Base-by-base conservation (phyloP, 2,329 filamentous ascomycete species). In the Cadophora luteo-olivacea region DNA sequence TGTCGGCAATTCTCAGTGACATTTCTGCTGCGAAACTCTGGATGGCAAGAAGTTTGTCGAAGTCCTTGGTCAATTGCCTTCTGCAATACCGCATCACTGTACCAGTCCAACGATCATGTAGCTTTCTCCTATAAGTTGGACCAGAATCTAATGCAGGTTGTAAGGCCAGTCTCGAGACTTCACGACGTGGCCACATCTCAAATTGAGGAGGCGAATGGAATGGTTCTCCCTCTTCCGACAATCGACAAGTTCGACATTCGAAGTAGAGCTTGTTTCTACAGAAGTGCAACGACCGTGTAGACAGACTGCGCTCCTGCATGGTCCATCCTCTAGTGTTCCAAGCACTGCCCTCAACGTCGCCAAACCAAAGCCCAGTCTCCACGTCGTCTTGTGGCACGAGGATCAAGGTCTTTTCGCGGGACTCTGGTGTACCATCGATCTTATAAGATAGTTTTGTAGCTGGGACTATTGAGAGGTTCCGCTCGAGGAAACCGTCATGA, bases 291-390 rank as follows among this genome's bases (percentile, higher is more conserved):
- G 55, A 45, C 48, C 68, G 33, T 58, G 66, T 70, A 33, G 69
- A 66, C 36, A 38, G 63, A 41, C 32, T 62, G 4, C 67, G 58
- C 52, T 70, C 67, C 33, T 70, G 36, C 36, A 38, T 63, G 29
- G 69, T 70, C 69, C 69, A 69, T 38, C 69, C 66, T 25, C 69
- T 36, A 9, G 58, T 67, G 22, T 70, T 69, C 69, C 69, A 70
- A 38, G 36, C 36, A 38, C 36, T 38, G 36, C 36, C 36, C 36
- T 38, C 36, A 38, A 38, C 36, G 12, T 38, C 36, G 8, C 36
- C 36, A 38, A 38, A 38, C 36, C 36, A 38, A 38, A 38, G 36
- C 12, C 36, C 36, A 11, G 36, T 38, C 12, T 38, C 36, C 36
- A 38, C 36, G 9, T 38, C 36, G 12, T 38, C 36, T 38, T 38